These are phyloP conservation scores for Leccinum imitatum DNA, from an alignment of 768 basidiomycete genomes.

Conservation along the genomic window DNA sequence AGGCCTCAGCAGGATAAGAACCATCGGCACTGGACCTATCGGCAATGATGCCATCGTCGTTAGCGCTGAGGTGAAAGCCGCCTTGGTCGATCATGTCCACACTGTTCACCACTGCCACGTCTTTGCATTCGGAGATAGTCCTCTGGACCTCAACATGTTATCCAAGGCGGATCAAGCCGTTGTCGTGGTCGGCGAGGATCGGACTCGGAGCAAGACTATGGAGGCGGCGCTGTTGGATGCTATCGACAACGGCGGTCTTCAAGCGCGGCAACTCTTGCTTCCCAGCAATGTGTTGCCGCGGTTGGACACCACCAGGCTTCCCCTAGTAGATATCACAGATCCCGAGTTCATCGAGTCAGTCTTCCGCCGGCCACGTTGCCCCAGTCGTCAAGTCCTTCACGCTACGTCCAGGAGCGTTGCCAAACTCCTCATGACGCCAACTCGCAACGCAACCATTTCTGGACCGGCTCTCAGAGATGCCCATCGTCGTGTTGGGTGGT, in stretches of 20 bases:
- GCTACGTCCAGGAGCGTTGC: conserved; percentile 14
- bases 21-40: conserved; percentile 11
- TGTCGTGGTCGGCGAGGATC: conserved; percentile 15
- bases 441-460: conserved; percentile 15
- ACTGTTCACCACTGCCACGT: conserved; percentile 13
- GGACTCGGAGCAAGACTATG: conserved; percentile 14
- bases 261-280: conserved; percentile 14
- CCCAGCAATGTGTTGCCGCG: conserved; percentile 13
- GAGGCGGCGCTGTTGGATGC: conserved; percentile 12
- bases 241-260: conserved; percentile 14
- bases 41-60: conserved; percentile 10
- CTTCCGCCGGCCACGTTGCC: conserved; percentile 13
- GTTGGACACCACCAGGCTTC: conserved; percentile 17
- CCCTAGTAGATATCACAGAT: conserved; percentile 16
- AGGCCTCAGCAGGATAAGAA: conserved; percentile 18
- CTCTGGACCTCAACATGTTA: conserved; percentile 16
- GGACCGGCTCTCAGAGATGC: conserved; percentile 17
- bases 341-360: conserved; percentile 15
- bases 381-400: conserved; percentile 13
- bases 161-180: conserved; percentile 16
- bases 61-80: conserved; percentile 17
- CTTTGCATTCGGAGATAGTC: conserved; percentile 15
- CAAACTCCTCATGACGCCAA: conserved; percentile 16
- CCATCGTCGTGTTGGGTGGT: conserved; percentile 18
- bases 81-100: conserved; percentile 14